phyloP scores from a whole-genome alignment of 2,329 filamentous ascomycete genomes.

The Zymoseptoria pseudotritici region DNA sequence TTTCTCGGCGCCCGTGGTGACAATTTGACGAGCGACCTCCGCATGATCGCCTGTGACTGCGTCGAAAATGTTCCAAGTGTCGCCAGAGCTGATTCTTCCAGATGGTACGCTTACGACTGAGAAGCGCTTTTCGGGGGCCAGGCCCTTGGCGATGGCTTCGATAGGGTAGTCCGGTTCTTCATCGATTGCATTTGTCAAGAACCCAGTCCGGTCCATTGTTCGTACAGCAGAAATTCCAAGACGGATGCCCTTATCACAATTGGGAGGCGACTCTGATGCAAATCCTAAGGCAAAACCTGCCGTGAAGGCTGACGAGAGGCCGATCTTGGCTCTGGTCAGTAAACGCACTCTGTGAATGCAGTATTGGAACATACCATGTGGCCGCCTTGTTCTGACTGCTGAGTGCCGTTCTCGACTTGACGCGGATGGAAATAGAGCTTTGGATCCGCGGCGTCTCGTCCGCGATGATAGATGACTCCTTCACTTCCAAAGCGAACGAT shows the following conservation, averaged over 20 bases:
- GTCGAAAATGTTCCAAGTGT: slow-evolving; percentile 29
- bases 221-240: slow-evolving; percentile 24
- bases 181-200: slow-evolving; percentile 20
- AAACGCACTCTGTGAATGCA: slow-evolving; percentile 1
- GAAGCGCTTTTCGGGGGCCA: slow-evolving; percentile 19
- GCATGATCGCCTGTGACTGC: slow-evolving; percentile 27
- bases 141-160: slow-evolving; percentile 18
- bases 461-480: slow-evolving; percentile 29
- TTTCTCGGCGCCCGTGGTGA: slow-evolving; percentile 24
- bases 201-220: slow-evolving; percentile 21
- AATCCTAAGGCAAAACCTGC: slow-evolving; percentile 30
- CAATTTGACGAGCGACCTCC: slow-evolving; percentile 28
- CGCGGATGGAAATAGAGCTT: slow-evolving; percentile 28
- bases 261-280: slow-evolving; percentile 22
- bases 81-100: slow-evolving; percentile 26
- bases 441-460: slow-evolving; percentile 28
- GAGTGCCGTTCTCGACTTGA: slow-evolving; percentile 18
- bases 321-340: slow-evolving; percentile 17
- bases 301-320: slow-evolving; percentile 26
- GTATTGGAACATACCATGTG: slow-evolving; percentile 11
- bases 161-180: slow-evolving; percentile 24
- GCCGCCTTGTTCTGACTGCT: slow-evolving; percentile 1
- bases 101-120: slow-evolving; percentile 27
- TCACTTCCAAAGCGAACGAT: slow-evolving; percentile 30
- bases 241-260: slow-evolving; percentile 24